Percentiles rank a stretch among this genome's conserved stretches.
Evolutionary conservation across 139 green algal species (phyloP).

Genomic region (Eudorina sp.): DNA sequence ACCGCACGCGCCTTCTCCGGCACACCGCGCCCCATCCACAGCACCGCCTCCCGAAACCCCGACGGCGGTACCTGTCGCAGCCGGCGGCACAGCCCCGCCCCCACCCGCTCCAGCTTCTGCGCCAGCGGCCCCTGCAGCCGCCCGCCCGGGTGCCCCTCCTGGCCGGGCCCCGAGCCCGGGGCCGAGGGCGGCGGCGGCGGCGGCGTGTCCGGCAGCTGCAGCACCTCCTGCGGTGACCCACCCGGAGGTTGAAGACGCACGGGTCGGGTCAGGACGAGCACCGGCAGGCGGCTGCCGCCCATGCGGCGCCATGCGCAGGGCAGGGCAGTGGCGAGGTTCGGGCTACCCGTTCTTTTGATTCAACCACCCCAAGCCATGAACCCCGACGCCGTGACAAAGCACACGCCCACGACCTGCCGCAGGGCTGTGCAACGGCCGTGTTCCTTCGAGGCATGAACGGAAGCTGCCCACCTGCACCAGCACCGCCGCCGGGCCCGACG

Average conservation of each 20-base stretch:
- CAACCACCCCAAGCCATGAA: no score
- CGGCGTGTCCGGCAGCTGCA: slow-evolving; percentile 1
- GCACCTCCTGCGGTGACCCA: background rate
- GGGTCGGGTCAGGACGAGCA: no score
- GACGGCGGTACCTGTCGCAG: slow-evolving; percentile 35
- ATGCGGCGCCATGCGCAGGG: no score
- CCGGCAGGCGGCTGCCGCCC: no score
- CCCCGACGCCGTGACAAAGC: no score
- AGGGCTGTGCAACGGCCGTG: no score
- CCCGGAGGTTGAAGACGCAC: background rate
- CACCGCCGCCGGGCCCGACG: background rate
- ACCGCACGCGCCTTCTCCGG: no score
- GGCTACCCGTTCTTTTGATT: no score
- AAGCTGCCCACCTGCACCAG: background rate
- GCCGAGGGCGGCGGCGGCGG: background rate
- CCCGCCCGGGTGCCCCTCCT: background rate
- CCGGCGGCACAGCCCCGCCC: slow-evolving; percentile 3
- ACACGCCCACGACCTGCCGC: no score
- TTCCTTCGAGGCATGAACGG: no score
- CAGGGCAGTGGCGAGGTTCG: no score
- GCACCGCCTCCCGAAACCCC: background rate
- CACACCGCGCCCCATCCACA: background rate
- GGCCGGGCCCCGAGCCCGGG: background rate
- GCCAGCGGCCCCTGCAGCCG: background rate
- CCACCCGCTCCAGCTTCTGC: background rate